Conservation (phyloP, 2,329 filamentous ascomycete species). For the Fusarium zealandicum region DNA sequence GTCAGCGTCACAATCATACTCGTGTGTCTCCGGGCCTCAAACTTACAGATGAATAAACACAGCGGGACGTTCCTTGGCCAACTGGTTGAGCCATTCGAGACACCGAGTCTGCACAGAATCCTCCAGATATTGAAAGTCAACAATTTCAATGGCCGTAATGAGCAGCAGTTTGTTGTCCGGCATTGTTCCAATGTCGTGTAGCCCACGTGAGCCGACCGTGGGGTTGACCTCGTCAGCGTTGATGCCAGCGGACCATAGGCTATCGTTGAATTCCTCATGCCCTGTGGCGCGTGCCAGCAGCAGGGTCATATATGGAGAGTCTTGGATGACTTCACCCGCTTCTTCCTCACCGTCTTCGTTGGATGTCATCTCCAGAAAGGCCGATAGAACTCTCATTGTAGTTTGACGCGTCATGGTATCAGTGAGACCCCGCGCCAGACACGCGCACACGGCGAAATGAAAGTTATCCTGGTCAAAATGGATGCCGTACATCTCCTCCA, state of each 20-base stretch:
- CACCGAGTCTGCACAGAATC: slow-evolving; percentile 67
- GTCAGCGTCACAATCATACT: slow-evolving; percentile 2
- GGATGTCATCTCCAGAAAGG: slow-evolving; percentile 58
- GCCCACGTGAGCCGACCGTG: slow-evolving; percentile 35
- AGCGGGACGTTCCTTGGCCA: slow-evolving; percentile 61
- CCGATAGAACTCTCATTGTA: slow-evolving; percentile 66
- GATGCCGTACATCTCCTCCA: slow-evolving; percentile 72
- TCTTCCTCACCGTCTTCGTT: slow-evolving; percentile 24
- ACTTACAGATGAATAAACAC: slow-evolving; percentile 67
- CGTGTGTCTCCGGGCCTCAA: no score
- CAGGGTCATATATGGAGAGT: slow-evolving; percentile 66
- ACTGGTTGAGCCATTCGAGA: slow-evolving; percentile 65
- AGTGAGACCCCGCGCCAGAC: slow-evolving; percentile 68
- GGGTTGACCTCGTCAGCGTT: slow-evolving; percentile 49
- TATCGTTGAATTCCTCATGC: slow-evolving; percentile 67
- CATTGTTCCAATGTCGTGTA: slow-evolving; percentile 52
- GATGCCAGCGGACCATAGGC: slow-evolving; percentile 66
- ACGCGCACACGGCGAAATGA: slow-evolving; percentile 71
- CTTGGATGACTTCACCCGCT: slow-evolving; percentile 33
- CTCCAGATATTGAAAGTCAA: slow-evolving; percentile 72
- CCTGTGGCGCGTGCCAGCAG: slow-evolving; percentile 64
- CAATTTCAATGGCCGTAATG: slow-evolving; percentile 67
- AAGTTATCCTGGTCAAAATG: slow-evolving; percentile 70
- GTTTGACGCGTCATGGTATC: slow-evolving; percentile 66
- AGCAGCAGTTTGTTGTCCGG: slow-evolving; percentile 69